A percentile compares a stretch with the other conserved stretches of the same genome.
Conservation (phyloP, 192 early-diverging fungal genomes). For the Coemansia sp. region DNA sequence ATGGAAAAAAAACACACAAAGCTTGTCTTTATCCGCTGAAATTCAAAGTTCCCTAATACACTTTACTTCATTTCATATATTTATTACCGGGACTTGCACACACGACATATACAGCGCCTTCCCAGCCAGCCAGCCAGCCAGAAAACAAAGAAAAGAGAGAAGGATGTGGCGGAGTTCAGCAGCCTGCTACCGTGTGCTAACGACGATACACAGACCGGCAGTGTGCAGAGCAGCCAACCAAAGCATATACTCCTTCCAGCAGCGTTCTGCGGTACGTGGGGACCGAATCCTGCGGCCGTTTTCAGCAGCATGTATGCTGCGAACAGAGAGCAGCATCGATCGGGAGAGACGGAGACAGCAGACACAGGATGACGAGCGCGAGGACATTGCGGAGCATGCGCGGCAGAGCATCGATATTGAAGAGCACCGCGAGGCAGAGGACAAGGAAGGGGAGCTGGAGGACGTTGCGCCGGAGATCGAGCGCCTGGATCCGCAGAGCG, state of each 20-base stretch:
- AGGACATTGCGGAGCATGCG: constrained; percentile 29
- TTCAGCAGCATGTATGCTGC: not conserved
- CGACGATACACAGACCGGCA: not conserved
- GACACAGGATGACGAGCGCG: constrained; percentile 38
- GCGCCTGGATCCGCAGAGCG: constrained; percentile 36
- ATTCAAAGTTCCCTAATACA: too few relatives aligned
- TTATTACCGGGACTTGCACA: too few relatives aligned
- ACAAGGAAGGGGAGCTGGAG: not conserved
- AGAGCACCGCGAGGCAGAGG: constrained; percentile 3
- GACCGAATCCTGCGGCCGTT: not conserved
- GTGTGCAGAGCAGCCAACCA: not conserved
- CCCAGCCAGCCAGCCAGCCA: not conserved
- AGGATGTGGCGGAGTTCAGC: constrained; percentile 1
- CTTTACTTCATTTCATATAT: too few relatives aligned
- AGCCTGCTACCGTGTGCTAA: not conserved
- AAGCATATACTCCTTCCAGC: not conserved
- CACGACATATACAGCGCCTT: too few relatives aligned
- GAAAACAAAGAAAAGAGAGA: not conserved
- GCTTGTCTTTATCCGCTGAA: too few relatives aligned
- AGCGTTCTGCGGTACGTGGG: not conserved
- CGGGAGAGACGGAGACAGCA: constrained; percentile 34
- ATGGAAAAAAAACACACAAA: too few relatives aligned
- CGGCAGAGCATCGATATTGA: constrained; percentile 9
- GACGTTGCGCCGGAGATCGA: constrained; percentile 41
- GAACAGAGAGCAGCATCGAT: constrained; percentile 14